Base-by-base conservation (phyloP, 257 asterid genomes). In the Nicotiana undulata region DNA sequence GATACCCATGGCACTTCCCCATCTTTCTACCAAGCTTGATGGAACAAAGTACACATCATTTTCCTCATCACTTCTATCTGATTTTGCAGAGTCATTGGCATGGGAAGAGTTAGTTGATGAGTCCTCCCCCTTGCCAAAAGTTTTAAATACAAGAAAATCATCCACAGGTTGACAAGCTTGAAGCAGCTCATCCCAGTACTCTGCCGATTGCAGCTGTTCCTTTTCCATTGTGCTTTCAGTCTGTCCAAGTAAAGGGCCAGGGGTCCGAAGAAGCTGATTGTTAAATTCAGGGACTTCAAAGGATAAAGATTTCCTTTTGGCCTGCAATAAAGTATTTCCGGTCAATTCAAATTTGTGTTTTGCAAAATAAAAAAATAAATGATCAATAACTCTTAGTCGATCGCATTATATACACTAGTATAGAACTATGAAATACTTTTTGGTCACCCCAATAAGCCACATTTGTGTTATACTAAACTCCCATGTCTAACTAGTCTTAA, bases 1-100 rank as follows among this genome's bases (percentile, higher is more conserved):
- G 91, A 90, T 95, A 95, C 99, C 99, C 97, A 95, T 95, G 80
- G 98, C 98, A 79, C 89, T 90, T 78, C 99, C 98, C 98, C 97
- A 92, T 92, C 98, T 87, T 85, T 92, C 92, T 34, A 92, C 86
- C 84, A 92, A 85, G 90, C 89, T 85, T 75, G 92, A 81, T 81
- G 98, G 97, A 82, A 95, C 98, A 75, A 86, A 28, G 82, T 83
- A 92, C 32, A 81, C 86, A 60, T 85, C 79, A 85, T 66, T 84
- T 81, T 83, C 88, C 86, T 81, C 90, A 83, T 86, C 87, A 77
- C 76, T 49, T 77, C 70, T 81, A 80, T 86, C 85, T 52, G 83
- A 75, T 79, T 79, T 84, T 83, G 83, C 84, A 70, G 90, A 84
- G 63, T 83, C 76, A 75, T 67, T 80, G 70, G 61, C 75, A 65